Evolutionary conservation across 176 grass and related monocot species (phyloP).

Genomic region (Zea luxurians): DNA sequence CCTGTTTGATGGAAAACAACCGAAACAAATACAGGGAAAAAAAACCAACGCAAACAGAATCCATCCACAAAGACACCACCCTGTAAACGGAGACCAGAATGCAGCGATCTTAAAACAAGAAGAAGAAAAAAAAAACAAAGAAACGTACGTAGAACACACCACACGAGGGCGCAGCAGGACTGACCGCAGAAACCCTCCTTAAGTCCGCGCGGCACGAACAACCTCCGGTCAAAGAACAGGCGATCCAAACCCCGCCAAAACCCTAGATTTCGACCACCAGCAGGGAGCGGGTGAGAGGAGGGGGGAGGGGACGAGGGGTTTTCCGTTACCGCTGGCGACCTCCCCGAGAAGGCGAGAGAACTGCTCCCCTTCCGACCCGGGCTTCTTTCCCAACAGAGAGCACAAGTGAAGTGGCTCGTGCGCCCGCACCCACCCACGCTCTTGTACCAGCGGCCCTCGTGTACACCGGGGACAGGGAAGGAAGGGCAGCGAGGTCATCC

Average conservation of each 20-base stretch:
- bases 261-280: constrained; percentile 35
- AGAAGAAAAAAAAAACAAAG: neutral
- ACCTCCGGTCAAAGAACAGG: neutral
- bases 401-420: neutral
- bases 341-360: constrained; percentile 7
- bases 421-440: neutral
- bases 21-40: neutral
- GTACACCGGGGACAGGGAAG: neutral
- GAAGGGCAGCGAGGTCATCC: constrained; percentile 25
- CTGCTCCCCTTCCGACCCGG: neutral
- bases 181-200: neutral
- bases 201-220: neutral
- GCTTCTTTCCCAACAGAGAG: neutral
- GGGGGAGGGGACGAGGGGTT: neutral
- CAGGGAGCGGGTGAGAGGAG: neutral
- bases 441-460: neutral
- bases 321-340: constrained; percentile 28
- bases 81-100: constrained; percentile 19
- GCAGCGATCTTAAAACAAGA: neutral
- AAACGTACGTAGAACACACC: neutral
- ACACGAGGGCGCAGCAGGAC: neutral
- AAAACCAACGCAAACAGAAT: neutral
- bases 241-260: constrained; percentile 14
- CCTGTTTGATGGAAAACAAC: neutral
- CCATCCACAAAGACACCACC: neutral